Evolutionary conservation across 2,329 filamentous ascomycete genomes (phyloP), one percentile per base, ranked within the genome.

Genomic region (Penicillium sp.): DNA sequence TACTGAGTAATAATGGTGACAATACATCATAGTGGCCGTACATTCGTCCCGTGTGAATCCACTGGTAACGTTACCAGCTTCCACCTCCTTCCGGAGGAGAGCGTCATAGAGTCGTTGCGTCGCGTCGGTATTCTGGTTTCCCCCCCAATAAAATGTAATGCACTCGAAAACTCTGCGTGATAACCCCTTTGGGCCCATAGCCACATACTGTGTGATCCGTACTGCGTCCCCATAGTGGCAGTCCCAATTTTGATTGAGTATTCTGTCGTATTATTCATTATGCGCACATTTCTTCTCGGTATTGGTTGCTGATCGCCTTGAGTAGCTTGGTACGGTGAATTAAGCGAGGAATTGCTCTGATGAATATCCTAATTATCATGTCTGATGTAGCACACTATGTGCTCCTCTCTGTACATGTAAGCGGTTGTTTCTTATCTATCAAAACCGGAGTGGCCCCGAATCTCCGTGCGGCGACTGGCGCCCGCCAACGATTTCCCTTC

Each of bases 21-120:
- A 53, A 53, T 53, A 53, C 51, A 38, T 26, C 38, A 45, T 25
- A 43, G 28, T 30, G 52, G 38, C 52, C 52, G n/a, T 25, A 53
- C 19, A 40, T 26, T 22, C 51, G 33, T 56, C 13, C 42, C 37
- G 38, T 25, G 37, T 43, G 55, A 58, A 59, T 56, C 57, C 58
- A 60, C 61, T 52, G 37, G 62, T 65, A 65, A 62, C 57, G 25
- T 62, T 55, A 58, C 55, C 58, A 45, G 19, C 30, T 58, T 57
- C 58, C 63, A 58, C 35, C 45, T 52, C 54, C 55, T 63, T 61
- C 63, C 60, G 57, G 59, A 61, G 58, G 57, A 61, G 58, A 61
- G 59, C 63, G 65, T 62, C 65, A 65, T 67, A 62, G 63, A 67
- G 52, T 64, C 35, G 42, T 52, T 45, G 22, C 43, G 51, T 49